Conservation (phyloP, 23 red algal species). For the Gracilaria caudata region DNA sequence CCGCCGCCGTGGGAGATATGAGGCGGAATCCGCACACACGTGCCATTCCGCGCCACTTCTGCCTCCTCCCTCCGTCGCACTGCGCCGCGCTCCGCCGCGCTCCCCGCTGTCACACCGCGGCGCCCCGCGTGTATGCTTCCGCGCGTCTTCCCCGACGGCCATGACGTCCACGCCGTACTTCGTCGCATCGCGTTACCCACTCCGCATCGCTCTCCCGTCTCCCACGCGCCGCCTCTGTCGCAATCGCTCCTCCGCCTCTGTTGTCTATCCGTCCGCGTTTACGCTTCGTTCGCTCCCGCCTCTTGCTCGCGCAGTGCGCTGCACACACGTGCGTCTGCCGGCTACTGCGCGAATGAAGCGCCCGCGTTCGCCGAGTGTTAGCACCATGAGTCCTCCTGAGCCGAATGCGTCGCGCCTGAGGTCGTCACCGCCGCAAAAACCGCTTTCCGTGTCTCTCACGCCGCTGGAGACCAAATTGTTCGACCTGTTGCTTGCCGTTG, state of each 20-base stretch:
- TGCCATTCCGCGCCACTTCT: not conserved
- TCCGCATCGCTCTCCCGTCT: not conserved
- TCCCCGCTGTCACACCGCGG: not conserved
- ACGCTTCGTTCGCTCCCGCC: not conserved
- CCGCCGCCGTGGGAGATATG: not conserved
- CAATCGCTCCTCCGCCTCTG: not conserved
- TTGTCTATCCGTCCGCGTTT: not conserved
- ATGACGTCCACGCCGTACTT: conserved; percentile 2
- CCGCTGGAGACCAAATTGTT: conserved; percentile 53
- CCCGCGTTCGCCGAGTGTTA: conserved; percentile 22
- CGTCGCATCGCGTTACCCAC: not conserved
- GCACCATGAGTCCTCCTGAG: conserved; percentile 30
- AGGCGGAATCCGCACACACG: not conserved
- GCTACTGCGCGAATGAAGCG: conserved; percentile 15
- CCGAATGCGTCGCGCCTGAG: conserved; percentile 3
- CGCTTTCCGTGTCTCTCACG: conserved; percentile 29
- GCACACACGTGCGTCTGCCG: not conserved
- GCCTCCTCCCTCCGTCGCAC: not conserved
- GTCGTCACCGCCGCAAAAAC: not conserved
- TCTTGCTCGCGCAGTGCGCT: not conserved
- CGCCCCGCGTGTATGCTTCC: not conserved
- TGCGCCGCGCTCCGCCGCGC: not conserved
- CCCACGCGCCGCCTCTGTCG: not conserved
- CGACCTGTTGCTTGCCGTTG: conserved; percentile 51
- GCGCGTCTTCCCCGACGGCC: not conserved